Conservation (phyloP, 2,329 filamentous ascomycete species). For the Diaporthe longicolla region DNA sequence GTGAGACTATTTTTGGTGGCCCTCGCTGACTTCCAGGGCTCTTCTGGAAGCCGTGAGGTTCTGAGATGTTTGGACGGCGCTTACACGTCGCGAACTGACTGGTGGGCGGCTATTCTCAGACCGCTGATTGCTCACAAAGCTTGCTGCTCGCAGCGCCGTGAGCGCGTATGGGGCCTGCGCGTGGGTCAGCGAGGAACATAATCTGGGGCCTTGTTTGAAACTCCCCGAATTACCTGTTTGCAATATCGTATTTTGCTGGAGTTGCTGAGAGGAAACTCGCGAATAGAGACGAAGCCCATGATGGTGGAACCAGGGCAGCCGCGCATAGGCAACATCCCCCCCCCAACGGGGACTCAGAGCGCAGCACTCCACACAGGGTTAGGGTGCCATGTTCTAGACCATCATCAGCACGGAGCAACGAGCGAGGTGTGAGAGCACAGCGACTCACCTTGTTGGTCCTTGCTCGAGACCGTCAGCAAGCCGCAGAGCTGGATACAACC, state of each 20-base stretch:
- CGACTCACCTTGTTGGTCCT: no score
- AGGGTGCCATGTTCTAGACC: neutral
- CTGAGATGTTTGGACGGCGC: constrained; percentile 33
- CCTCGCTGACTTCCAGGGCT: neutral
- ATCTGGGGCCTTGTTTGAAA: neutral
- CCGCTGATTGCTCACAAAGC: constrained; percentile 39
- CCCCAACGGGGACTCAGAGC: neutral
- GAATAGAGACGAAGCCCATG: neutral
- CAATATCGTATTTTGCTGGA: neutral
- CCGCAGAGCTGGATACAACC: neutral
- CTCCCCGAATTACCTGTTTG: constrained; percentile 1
- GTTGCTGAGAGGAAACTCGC: neutral
- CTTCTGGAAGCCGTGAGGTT: constrained; percentile 33
- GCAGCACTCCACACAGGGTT: no score
- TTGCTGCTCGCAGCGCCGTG: constrained; percentile 11
- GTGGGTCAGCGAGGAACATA: constrained; percentile 29
- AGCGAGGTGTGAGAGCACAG: neutral
- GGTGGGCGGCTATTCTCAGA: constrained; percentile 40
- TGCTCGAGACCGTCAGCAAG: neutral
- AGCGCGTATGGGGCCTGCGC: constrained; percentile 2
- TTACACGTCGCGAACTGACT: constrained; percentile 28
- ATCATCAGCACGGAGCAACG: neutral
- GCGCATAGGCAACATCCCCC: no score
- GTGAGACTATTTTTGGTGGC: constrained; percentile 19
- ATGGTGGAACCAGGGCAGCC: neutral